Base-by-base conservation (phyloP, 306 rosid genomes). In the Ammopiptanthus mongolicus region DNA sequence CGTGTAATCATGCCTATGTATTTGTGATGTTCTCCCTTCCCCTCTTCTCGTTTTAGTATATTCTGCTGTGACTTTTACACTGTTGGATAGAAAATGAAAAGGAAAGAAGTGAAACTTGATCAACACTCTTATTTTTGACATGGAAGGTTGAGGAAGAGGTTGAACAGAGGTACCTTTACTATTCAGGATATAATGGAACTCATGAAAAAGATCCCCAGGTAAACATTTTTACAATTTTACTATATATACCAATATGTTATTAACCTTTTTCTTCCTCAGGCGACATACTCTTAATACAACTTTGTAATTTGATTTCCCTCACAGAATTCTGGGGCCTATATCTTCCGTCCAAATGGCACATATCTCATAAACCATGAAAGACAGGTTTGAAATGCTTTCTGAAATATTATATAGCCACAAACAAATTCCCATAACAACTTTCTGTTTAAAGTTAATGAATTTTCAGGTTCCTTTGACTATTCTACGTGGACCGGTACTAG, bases 261-360 rank as follows among this genome's bases (percentile, higher is more conserved):
- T 59, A 53, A 72, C 76, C 14, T 65, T 76, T 68, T 48, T 47
- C 65, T 48, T 78, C 69, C 57, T 44, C 46, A 1, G 9, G 58
- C n/a, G 15, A 52, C 29, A 8, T 51, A 22, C 51, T 36, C 47
- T 53, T 53, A 48, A 25, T 64, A 22, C 52, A 65, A 78, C 75
- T 48, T 28, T 23, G 65, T 12, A 31, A 42, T 69, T 69, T 81
- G 29, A 69, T 78, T 69, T 78, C 31, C 69, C 60, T 48, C 29
- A 17, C 85, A 85, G 88, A 85, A 85, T 73, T 75, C 91, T 23
- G 91, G 91, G 17, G 91, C 91, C 19, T 87, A 84, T 25, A 8
- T 87, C 73, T 87, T 87, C 65, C 91, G 91, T 69, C 91, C 91
- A 44, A 87, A 87, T 77, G 81, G 79, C 34, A 79, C 91, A 37